These are phyloP conservation scores for Umbelopsis sp. DNA, from an alignment of 371 early-diverging fungal species.

Conservation along the genomic window DNA sequence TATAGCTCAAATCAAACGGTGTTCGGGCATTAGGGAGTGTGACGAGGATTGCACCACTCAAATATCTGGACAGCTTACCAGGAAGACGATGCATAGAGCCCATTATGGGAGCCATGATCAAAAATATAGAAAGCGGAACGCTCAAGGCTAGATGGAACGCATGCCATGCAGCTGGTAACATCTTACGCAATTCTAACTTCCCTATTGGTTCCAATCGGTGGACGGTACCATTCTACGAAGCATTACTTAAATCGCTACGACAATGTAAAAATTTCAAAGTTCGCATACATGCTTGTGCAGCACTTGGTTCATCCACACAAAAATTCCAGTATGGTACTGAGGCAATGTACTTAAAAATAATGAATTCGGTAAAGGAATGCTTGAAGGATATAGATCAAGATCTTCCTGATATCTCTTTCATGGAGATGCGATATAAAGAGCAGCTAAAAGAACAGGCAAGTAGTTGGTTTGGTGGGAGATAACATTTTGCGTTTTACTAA, in stretches of 20 bases:
- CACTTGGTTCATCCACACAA: slow-evolving; percentile 55
- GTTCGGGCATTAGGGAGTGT: slow-evolving; percentile 76
- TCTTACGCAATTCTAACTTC: slow-evolving; percentile 60
- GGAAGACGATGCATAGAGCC: slow-evolving; percentile 55
- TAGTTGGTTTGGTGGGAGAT: not conserved
- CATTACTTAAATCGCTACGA: slow-evolving; percentile 58
- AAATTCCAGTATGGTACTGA: slow-evolving; percentile 56
- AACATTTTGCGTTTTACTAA: not conserved
- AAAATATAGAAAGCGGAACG: slow-evolving; percentile 73
- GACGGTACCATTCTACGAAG: slow-evolving; percentile 56
- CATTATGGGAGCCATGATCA: slow-evolving; percentile 58
- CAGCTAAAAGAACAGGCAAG: slow-evolving; percentile 60
- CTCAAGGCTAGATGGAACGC: slow-evolving; percentile 88
- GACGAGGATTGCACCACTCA: slow-evolving; percentile 57
- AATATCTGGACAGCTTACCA: slow-evolving; percentile 51
- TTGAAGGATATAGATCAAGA: slow-evolving; percentile 43
- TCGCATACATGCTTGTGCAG: slow-evolving; percentile 76
- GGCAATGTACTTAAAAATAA: slow-evolving; percentile 37
- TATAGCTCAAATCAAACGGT: slow-evolving; percentile 70
- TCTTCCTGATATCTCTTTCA: slow-evolving; percentile 38
- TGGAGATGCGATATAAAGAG: slow-evolving; percentile 65
- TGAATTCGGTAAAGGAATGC: slow-evolving; percentile 46
- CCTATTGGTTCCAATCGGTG: slow-evolving; percentile 67
- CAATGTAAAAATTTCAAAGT: slow-evolving; percentile 81
- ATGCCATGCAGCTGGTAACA: slow-evolving; percentile 74